Conservation (phyloP, 148 eudicot genomes). For the Chenopodium album region DNA sequence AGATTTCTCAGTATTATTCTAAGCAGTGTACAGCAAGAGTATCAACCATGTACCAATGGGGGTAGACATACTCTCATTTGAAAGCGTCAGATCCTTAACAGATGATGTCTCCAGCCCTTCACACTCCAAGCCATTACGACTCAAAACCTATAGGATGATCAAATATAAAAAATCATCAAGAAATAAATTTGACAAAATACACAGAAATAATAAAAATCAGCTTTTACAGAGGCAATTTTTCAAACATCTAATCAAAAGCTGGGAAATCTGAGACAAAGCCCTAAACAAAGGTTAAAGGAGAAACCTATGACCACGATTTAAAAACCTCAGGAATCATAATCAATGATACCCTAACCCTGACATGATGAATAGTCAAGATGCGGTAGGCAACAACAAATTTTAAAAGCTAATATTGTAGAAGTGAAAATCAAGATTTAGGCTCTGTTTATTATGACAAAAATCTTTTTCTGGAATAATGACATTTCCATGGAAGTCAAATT, state of each 20-base stretch:
- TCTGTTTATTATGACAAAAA: no score
- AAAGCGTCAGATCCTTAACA: constrained; percentile 66
- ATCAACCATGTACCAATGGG: not conserved
- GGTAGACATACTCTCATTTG: constrained; percentile 65
- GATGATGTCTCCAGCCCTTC: constrained; percentile 69
- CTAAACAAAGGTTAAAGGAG: not conserved
- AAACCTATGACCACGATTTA: not conserved
- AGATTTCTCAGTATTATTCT: constrained; percentile 1
- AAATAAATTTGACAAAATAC: not conserved
- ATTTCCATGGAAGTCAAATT: no score
- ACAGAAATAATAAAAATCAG: not conserved
- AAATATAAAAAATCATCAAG: constrained; percentile 2
- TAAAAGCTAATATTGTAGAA: not conserved
- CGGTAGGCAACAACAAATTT: not conserved
- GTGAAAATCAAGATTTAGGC: no score
- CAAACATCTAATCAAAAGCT: not conserved
- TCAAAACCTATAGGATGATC: constrained; percentile 52
- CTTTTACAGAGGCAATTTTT: not conserved
- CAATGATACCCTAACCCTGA: no score
- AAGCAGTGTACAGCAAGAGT: not conserved
- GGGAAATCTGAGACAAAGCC: not conserved
- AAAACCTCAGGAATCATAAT: not conserved
- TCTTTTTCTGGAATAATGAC: no score
- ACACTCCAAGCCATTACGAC: constrained; percentile 71
- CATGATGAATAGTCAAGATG: not conserved